Evolutionary conservation across 768 basidiomycete species (phyloP).

Genomic region (Amanita brunnescens): DNA sequence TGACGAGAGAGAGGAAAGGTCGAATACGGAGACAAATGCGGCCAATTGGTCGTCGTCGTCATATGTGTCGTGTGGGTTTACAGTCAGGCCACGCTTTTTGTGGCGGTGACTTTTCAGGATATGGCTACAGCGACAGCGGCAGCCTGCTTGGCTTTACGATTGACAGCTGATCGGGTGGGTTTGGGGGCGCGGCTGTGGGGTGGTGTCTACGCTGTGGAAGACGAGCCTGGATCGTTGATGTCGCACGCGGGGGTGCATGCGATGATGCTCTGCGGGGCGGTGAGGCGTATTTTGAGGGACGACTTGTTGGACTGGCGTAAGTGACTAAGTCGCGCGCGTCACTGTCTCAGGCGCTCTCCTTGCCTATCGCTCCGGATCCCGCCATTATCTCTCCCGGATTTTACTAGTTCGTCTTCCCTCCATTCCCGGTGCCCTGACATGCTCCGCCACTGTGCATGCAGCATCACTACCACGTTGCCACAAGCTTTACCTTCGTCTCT

Average conservation of each 20-base stretch:
- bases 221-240: neutral
- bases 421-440: too few species aligned
- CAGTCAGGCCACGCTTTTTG: slow-evolving; percentile 27
- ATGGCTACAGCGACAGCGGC: slow-evolving; percentile 16
- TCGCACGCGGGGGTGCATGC: slow-evolving; percentile 13
- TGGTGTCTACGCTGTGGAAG: slow-evolving; percentile 10
- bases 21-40: slow-evolving; percentile 62
- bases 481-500: too few species aligned
- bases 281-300: slow-evolving; percentile 67
- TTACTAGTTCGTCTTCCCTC: too few species aligned
- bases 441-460: too few species aligned
- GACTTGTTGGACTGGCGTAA: slow-evolving; percentile 20
- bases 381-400: too few species aligned
- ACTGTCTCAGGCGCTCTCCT: too few species aligned
- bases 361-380: too few species aligned
- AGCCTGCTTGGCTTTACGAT: slow-evolving; percentile 7
- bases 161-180: slow-evolving; percentile 1
- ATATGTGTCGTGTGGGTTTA: slow-evolving; percentile 14
- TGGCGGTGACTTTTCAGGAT: slow-evolving; percentile 14
- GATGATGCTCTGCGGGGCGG: slow-evolving; percentile 49
- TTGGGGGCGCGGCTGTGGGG: slow-evolving; percentile 13
- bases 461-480: too few species aligned
- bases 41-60: slow-evolving; percentile 31
- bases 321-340: too few species aligned
- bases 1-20: slow-evolving; percentile 39